A percentile compares a stretch with the other conserved stretches of the same genome.
These are phyloP conservation scores for Microcos paniculata DNA, from an alignment of 345 rosid species.

Conservation along the genomic window DNA sequence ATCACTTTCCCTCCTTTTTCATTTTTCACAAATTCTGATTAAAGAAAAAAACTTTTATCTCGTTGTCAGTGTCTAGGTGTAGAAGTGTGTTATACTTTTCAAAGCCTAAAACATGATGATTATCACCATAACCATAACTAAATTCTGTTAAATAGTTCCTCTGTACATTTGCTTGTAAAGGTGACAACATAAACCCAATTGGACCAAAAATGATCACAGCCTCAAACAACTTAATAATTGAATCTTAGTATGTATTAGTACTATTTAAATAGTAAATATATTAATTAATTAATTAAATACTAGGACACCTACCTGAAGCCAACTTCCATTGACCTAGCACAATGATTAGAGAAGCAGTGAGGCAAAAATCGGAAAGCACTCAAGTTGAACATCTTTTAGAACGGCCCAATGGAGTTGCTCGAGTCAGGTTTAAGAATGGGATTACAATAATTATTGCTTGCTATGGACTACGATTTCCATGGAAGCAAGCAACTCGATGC, in stretches of 20 bases:
- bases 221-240: too few relatives aligned
- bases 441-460: neutral
- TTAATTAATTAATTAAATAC: too few relatives aligned
- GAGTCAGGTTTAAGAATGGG: neutral
- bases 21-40: too few relatives aligned
- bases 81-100: neutral
- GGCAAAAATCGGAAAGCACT: neutral
- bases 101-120: too few relatives aligned
- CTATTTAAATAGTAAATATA: too few relatives aligned
- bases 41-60: neutral
- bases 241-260: too few relatives aligned
- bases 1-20: neutral
- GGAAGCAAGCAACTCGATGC: neutral
- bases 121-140: too few relatives aligned
- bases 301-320: too few relatives aligned
- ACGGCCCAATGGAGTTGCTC: neutral
- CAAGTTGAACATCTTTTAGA: neutral
- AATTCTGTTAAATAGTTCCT: too few relatives aligned
- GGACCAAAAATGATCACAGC: neutral
- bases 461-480: neutral
- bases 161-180: too few relatives aligned
- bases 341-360: neutral
- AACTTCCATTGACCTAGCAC: too few relatives aligned
- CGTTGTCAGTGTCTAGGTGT: neutral
- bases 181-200: too few relatives aligned